phyloP scores from a whole-genome alignment of 768 basidiomycete species.

The Hypholoma sublateritium region DNA sequence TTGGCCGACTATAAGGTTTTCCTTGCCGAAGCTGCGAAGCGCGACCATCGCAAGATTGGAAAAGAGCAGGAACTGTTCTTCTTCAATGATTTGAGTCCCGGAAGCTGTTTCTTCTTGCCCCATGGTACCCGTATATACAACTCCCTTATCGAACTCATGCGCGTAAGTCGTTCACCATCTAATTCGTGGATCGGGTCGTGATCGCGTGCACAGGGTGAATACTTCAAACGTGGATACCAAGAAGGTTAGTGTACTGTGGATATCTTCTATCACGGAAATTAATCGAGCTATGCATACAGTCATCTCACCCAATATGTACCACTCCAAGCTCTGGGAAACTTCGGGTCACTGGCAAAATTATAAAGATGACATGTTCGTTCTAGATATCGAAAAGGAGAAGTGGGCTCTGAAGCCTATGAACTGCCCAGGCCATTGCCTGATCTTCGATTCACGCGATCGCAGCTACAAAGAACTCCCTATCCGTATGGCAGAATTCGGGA shows the following conservation, averaged over 20 bases:
- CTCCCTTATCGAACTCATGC: constrained; percentile 84
- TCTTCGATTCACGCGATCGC: constrained; percentile 93
- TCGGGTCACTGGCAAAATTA: constrained; percentile 99
- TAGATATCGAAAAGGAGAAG: constrained; percentile 93
- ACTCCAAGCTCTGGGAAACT: constrained; percentile 95
- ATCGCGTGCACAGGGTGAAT: constrained; percentile 61
- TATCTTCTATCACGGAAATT: not conserved
- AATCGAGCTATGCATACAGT: constrained; percentile 45
- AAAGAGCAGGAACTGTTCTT: constrained; percentile 99
- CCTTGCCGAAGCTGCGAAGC: constrained; percentile 96
- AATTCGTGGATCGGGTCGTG: too few species aligned
- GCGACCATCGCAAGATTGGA: constrained; percentile 96
- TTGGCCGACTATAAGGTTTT: constrained; percentile 93
- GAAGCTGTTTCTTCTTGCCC: constrained; percentile 94
- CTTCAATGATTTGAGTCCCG: constrained; percentile 96
- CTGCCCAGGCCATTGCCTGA: constrained; percentile 94
- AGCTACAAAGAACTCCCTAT: constrained; percentile 95
- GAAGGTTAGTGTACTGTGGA: constrained; percentile 56
- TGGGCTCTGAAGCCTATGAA: constrained; percentile 99
- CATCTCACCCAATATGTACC: constrained; percentile 97
- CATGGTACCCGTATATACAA: constrained; percentile 98
- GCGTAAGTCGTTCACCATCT: constrained; percentile 48
- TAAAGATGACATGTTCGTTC: constrained; percentile 95
- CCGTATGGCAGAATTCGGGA: constrained; percentile 98
- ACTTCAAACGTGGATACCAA: constrained; percentile 93